A percentile compares a stretch with the other conserved stretches of the same genome.
Conservation (phyloP, 768 basidiomycete species). For the Agaricus sinodeliciosus region DNA sequence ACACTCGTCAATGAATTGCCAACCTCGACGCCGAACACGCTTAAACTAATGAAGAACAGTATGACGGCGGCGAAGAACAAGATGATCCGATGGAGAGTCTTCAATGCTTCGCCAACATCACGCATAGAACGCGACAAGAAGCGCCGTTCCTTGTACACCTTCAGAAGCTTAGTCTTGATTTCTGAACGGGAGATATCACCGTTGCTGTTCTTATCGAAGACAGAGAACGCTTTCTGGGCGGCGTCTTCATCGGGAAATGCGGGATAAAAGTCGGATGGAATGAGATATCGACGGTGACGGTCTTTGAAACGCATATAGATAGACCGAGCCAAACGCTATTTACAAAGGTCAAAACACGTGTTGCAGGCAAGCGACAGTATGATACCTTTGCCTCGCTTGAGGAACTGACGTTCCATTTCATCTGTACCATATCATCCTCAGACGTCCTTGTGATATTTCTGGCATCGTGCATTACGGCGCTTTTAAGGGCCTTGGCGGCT, state of each 20-base stretch:
- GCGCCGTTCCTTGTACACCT: slow-evolving; percentile 73
- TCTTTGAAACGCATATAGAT: slow-evolving; percentile 60
- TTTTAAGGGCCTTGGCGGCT: slow-evolving; percentile 61
- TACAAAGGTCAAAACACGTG: background rate
- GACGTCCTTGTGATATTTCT: slow-evolving; percentile 52
- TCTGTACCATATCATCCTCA: slow-evolving; percentile 31
- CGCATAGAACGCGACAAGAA: slow-evolving; percentile 72
- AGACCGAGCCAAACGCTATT: slow-evolving; percentile 58
- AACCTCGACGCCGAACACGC: slow-evolving; percentile 64
- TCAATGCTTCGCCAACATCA: slow-evolving; percentile 63
- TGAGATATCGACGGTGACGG: slow-evolving; percentile 49
- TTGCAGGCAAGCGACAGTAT: background rate
- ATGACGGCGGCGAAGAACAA: slow-evolving; percentile 57
- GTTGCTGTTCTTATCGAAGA: slow-evolving; percentile 73
- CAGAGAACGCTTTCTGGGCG: slow-evolving; percentile 62
- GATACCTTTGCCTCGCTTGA: slow-evolving; percentile 61
- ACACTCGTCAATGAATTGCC: slow-evolving; percentile 63
- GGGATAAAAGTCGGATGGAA: slow-evolving; percentile 64
- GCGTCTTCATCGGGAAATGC: slow-evolving; percentile 53
- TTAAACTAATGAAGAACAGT: slow-evolving; percentile 67
- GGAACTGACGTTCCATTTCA: slow-evolving; percentile 50
- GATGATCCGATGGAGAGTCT: slow-evolving; percentile 57
- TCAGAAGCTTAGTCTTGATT: slow-evolving; percentile 61
- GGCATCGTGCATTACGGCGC: slow-evolving; percentile 71
- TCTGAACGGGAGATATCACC: slow-evolving; percentile 73